phyloP scores from a whole-genome alignment of 177 flowering plant genomes.

The Vitis hybrid region DNA sequence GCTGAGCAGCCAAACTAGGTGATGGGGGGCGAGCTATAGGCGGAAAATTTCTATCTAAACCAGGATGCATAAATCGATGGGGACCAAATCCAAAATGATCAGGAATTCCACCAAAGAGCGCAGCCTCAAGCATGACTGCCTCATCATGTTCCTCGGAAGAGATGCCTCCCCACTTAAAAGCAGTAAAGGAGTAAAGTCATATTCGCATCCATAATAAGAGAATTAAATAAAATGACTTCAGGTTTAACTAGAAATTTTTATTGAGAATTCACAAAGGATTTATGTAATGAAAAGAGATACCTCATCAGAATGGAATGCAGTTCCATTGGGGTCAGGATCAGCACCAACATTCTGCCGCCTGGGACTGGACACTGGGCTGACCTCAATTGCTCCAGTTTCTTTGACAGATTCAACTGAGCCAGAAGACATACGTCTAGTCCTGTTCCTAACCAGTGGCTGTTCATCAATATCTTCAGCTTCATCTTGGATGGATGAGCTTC shows the following conservation, averaged over 20 bases:
- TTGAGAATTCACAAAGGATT: not conserved
- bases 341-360: conserved; percentile 20
- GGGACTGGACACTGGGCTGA: conserved; percentile 58
- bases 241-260: not conserved
- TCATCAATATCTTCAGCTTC: conserved; percentile 77
- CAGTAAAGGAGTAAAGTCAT: not conserved
- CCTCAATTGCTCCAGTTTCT: conserved; percentile 38
- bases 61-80: conserved; percentile 37
- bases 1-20: conserved; percentile 66
- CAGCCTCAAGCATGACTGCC: conserved; percentile 99
- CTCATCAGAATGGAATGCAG: conserved; percentile 63
- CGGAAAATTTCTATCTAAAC: conserved; percentile 30
- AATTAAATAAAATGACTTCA: not conserved
- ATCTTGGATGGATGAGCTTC: conserved; percentile 55
- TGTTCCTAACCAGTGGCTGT: conserved; percentile 64
- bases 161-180: conserved; percentile 91
- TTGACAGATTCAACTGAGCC: conserved; percentile 30
- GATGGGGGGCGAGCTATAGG: conserved; percentile 63
- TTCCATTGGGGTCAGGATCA: conserved; percentile 39
- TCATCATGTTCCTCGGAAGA: conserved; percentile 97
- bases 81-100: conserved; percentile 48
- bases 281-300: conserved; percentile 24
- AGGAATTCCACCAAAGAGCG: conserved; percentile 94
- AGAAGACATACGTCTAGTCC: conserved; percentile 49
- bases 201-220: not conserved